Base-by-base conservation (phyloP, 2,329 filamentous ascomycete species). In the Elsinoe ampelina region DNA sequence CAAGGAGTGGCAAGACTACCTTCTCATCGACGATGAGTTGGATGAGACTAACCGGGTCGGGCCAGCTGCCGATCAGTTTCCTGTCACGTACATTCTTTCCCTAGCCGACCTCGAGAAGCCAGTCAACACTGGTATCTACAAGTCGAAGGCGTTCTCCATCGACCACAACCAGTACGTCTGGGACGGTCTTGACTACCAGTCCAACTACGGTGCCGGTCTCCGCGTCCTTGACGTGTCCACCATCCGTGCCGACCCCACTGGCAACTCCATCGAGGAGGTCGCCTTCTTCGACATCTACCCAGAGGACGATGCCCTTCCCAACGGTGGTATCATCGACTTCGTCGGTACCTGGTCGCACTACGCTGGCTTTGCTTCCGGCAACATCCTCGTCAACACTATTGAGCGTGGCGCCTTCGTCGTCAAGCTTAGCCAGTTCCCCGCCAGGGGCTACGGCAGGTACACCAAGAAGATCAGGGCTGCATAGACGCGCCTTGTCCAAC, bases 1-100 rank as follows among this genome's bases (percentile, higher is more conserved):
- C 63, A 64, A 68, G 6, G 64, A 71, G 47, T 74, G 68, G 65
- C 71, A 73, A 61, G 63, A 73, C 48, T 78, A 71, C 62, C 72
- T 80, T 3, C 69, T 80, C 12, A 63, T 79, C 5, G 78, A 80
- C 60, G 78, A 81, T 59, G 78, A 81, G 64, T 70, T 76, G 7
- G 78, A 81, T 57, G 79, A 81, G 68, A 56, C 61, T 2, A 64
- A 75, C 10, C 64, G 64, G 2, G 66, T 68, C 0, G 75, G 72
- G 3, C 70, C 71, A 0, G 75, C 70, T 0, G 66, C 65, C 0
- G 71, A 77, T 45, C 72, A 73, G 1, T 73, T 67, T 58, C 75
- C 77, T 2, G 73, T 75, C 1, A 63, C 59, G 3, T 79, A 77
- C 62, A 77, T 80, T 62, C 77, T 74, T 66, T 75, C 78, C 19